Evolutionary conservation across 2,329 filamentous ascomycete species (phyloP).

Genomic region (Colletotrichum navitas): DNA sequence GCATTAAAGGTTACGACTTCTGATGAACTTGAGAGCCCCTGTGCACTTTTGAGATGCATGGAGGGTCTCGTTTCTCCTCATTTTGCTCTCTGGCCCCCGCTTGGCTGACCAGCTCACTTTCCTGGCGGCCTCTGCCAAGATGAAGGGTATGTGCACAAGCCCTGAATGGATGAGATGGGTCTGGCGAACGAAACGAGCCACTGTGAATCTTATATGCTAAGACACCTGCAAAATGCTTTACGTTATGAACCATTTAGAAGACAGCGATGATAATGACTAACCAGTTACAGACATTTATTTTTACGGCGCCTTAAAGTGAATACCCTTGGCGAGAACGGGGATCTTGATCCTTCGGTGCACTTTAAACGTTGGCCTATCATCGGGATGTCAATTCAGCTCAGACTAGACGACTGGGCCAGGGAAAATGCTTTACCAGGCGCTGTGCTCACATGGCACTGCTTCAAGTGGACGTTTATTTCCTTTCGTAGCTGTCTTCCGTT

Average conservation of each 20-base stretch:
- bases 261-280: background rate
- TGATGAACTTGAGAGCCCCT: background rate
- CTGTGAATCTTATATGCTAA: background rate
- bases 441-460: background rate
- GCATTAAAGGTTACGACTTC: background rate
- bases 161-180: background rate
- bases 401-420: background rate
- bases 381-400: background rate
- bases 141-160: background rate
- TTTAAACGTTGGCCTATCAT: background rate
- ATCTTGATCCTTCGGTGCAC: background rate
- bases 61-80: background rate
- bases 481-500: background rate
- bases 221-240: background rate
- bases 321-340: background rate
- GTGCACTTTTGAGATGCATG: background rate
- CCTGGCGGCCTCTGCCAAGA: background rate
- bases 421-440: background rate
- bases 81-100: background rate
- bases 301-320: no score
- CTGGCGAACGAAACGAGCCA: background rate
- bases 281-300: background rate
- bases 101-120: background rate
- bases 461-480: background rate
- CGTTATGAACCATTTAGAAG: no score